A percentile compares a stretch with the other conserved stretches of the same genome.
These are phyloP conservation scores for Hyaloscypha bicolor DNA, from an alignment of 495 filamentous ascomycete genomes.

Conservation along the genomic window DNA sequence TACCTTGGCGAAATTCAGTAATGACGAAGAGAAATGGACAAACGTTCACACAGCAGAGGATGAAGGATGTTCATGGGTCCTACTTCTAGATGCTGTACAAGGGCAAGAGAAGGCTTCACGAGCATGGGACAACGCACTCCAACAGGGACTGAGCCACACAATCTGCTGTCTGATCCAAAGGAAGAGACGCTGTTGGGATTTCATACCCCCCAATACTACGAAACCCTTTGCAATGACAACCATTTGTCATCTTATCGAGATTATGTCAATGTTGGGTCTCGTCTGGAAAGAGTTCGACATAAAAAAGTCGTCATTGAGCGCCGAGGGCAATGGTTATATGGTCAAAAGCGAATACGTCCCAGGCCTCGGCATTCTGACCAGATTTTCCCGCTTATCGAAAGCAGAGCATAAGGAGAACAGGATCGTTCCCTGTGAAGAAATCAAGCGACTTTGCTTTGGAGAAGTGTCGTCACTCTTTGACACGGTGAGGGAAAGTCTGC, in stretches of 20 bases:
- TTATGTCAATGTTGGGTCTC: slow-evolving; percentile 9
- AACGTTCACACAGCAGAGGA: slow-evolving; percentile 9
- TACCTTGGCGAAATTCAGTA: slow-evolving; percentile 5
- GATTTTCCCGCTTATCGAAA: neutral
- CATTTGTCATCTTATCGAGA: slow-evolving; percentile 11
- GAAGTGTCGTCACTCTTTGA: neutral
- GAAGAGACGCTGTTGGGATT: slow-evolving; percentile 5
- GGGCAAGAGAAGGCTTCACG: neutral
- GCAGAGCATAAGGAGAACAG: neutral
- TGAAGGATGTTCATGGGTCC: slow-evolving; percentile 3
- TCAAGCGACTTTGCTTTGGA: slow-evolving; percentile 11
- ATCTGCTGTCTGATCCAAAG: neutral
- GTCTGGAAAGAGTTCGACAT: slow-evolving; percentile 2
- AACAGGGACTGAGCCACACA: neutral
- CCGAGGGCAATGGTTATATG: slow-evolving; percentile 10
- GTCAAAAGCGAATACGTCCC: neutral
- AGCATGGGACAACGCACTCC: neutral
- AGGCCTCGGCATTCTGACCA: neutral
- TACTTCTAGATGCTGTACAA: neutral
- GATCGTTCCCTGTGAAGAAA: slow-evolving; percentile 3
- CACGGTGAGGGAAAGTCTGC: neutral
- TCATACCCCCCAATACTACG: neutral
- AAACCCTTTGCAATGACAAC: slow-evolving; percentile 9
- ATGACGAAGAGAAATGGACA: neutral
- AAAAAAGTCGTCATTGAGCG: slow-evolving; percentile 1